Conservation (phyloP, 208 protist genomes). For the Trypanosoma cruzi region DNA sequence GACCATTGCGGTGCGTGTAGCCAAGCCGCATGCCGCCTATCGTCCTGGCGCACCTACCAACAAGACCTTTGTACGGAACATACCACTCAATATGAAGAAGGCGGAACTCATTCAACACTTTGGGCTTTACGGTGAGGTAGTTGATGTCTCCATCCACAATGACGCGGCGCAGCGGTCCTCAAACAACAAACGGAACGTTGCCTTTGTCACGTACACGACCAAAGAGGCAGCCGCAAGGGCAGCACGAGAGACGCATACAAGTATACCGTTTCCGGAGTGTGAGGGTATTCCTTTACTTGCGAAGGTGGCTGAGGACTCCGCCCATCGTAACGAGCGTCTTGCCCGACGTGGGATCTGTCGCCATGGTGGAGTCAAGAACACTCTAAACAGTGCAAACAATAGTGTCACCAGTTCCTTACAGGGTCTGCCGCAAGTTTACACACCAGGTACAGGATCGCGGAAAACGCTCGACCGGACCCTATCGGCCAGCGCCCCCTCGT, state of each 20-base stretch:
- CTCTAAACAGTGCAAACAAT: background rate
- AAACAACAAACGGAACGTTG: slow-evolving; percentile 55
- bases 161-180: slow-evolving; percentile 45
- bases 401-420: background rate
- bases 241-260: slow-evolving; percentile 63
- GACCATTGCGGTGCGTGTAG: slow-evolving; percentile 59
- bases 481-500: background rate
- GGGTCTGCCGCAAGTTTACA: background rate
- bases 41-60: slow-evolving; percentile 69
- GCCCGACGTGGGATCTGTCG: slow-evolving; percentile 34
- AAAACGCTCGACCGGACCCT: background rate
- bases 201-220: slow-evolving; percentile 72
- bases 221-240: slow-evolving; percentile 59
- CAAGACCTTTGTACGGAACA: slow-evolving; percentile 75
- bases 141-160: slow-evolving; percentile 69
- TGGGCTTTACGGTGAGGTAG: slow-evolving; percentile 58
- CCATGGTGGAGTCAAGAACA: background rate
- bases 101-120: slow-evolving; percentile 51
- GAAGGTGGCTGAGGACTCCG: slow-evolving; percentile 77
- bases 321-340: slow-evolving; percentile 65
- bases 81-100: slow-evolving; percentile 51
- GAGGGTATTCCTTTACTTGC: slow-evolving; percentile 67
- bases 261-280: slow-evolving; percentile 61
- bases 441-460: background rate
- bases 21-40: slow-evolving; percentile 69